Conservation (phyloP, 805 yeast genomes). For the Diddensiella santjacobensis region DNA sequence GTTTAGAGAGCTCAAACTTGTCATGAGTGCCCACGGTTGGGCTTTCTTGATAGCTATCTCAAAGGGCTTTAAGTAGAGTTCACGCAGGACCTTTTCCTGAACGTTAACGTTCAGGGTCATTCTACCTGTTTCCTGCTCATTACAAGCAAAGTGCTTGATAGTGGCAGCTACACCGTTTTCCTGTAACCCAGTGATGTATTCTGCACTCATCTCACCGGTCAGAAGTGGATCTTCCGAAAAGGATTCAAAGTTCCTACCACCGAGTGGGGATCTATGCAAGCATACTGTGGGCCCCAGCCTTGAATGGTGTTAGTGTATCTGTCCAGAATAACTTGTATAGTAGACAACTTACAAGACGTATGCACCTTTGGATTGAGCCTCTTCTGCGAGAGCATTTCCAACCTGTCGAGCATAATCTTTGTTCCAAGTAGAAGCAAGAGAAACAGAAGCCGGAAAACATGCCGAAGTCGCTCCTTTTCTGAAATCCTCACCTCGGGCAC, state of each 20-base stretch:
- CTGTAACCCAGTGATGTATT: constrained; percentile 53
- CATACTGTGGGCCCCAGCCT: constrained; percentile 50
- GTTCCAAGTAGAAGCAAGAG: constrained; percentile 53
- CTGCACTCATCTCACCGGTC: constrained; percentile 45
- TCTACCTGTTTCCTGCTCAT: constrained; percentile 58
- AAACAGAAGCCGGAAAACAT: constrained; percentile 60
- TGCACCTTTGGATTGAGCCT: constrained; percentile 51
- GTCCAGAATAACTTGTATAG: constrained; percentile 22
- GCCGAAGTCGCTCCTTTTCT: constrained; percentile 51
- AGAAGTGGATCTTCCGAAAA: constrained; percentile 59
- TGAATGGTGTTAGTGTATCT: constrained; percentile 16
- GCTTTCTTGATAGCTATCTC: constrained; percentile 52
- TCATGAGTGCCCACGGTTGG: constrained; percentile 55
- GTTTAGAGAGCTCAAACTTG: constrained; percentile 59
- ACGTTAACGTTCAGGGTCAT: constrained; percentile 45
- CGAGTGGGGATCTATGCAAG: constrained; percentile 54
- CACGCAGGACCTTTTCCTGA: constrained; percentile 60
- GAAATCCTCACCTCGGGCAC: constrained; percentile 55
- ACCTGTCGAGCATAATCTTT: constrained; percentile 45
- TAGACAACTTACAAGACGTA: constrained; percentile 36
- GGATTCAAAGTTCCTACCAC: constrained; percentile 61
- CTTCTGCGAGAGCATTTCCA: constrained; percentile 51
- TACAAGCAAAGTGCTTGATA: constrained; percentile 59
- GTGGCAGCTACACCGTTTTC: constrained; percentile 48
- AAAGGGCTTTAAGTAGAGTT: constrained; percentile 61